Percentiles rank a stretch among this genome's conserved stretches.
Evolutionary conservation across 2,329 filamentous ascomycete genomes (phyloP).

Genomic region (Ophiosphaerella narmari): DNA sequence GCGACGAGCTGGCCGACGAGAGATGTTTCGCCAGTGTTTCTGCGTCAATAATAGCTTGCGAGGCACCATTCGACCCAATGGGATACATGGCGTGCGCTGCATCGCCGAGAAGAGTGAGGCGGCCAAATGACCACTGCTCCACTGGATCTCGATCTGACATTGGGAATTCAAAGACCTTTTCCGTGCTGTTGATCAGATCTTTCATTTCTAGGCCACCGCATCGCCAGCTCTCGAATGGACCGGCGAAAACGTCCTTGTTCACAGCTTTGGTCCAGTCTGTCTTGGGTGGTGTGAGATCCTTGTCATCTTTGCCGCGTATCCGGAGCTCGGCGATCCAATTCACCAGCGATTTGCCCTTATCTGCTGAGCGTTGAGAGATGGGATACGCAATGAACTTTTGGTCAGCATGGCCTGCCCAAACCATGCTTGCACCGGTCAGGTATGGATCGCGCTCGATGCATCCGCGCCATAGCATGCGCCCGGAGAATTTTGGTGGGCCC

Average conservation of each 20-base stretch:
- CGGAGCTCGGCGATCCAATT: constrained; percentile 56
- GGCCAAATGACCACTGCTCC: constrained; percentile 44
- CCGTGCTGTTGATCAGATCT: constrained; percentile 49
- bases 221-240: constrained; percentile 48
- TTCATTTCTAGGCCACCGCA: constrained; percentile 51
- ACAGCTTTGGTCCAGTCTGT: constrained; percentile 53
- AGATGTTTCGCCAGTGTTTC: constrained; percentile 46
- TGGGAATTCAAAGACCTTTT: constrained; percentile 53
- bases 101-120: constrained; percentile 48
- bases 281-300: constrained; percentile 51
- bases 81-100: constrained; percentile 52
- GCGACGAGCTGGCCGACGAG: constrained; percentile 22
- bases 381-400: constrained; percentile 57
- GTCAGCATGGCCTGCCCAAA: constrained; percentile 54
- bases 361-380: constrained; percentile 46
- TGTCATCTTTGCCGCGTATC: constrained; percentile 49
- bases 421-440: constrained; percentile 51
- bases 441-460: constrained; percentile 49
- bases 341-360: constrained; percentile 47
- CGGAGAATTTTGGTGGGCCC: constrained; percentile 52
- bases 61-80: constrained; percentile 52
- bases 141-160: constrained; percentile 54
- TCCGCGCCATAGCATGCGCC: constrained; percentile 54
- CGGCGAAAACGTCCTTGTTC: constrained; percentile 47
- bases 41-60: constrained; percentile 53